Evolutionary conservation across 2,329 filamentous ascomycete genomes (phyloP), one percentile per base, ranked within the genome.

Genomic region (Pseudocercospora crystallina): DNA sequence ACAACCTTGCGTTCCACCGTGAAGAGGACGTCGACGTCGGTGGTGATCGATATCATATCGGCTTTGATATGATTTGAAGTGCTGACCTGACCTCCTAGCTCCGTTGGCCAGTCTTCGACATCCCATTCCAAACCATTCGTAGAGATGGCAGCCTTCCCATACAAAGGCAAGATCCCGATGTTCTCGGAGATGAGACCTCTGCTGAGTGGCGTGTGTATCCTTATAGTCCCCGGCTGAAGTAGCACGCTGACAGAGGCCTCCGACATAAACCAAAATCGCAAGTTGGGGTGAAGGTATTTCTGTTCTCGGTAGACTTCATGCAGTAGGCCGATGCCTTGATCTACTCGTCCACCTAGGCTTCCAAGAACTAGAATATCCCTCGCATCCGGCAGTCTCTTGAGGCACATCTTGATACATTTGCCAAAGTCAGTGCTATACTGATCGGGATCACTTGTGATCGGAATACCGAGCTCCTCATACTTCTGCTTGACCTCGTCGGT

Each of bases 381-480:
- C 5, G 65, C 49, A 14, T 56, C 51, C 14, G 60, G 62, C 39
- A 52, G 14, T 14, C 44, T 39, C 17, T 55, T 44, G 84, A 78
- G 71, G 79, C 85, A 58, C 70, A 76, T 60, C 87, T 80, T 62
- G 84, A 89, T 75, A n/a, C 67, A 70, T 59, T 99, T 99, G 61
- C 81, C 85, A 62, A 97, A 96, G 69, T 99, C 94, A 26, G 94
- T 96, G 14, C 85, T 87, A 61, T 95, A 82, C 70, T 97, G 89
- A 66, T 95, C 89, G n/a, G 77, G 68, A 57, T 92, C 84, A 61
- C 83, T 75, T 57, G 89, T 78, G 46, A 97, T 76, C 10, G 76
- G 65, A 2, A 89, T 80, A 26, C 76, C 69, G 45, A 79, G 76
- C 15, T 76, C 72, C 31, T 79, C 75, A 71, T 91, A 95, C 70